Evolutionary conservation across 352 stramenopile species (phyloP).

Genomic region (Globisporangium nunn): DNA sequence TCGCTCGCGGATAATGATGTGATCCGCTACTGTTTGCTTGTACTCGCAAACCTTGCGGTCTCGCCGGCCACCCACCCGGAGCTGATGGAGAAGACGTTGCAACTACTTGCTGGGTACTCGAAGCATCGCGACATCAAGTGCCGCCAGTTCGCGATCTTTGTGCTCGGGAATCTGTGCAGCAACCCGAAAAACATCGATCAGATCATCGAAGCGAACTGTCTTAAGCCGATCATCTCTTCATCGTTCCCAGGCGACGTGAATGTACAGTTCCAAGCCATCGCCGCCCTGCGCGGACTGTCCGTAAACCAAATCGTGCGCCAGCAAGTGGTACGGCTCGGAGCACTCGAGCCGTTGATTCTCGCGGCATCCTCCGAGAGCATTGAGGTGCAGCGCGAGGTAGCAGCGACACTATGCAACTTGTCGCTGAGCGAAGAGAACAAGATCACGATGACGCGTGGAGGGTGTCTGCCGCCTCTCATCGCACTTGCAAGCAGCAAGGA

Average conservation of each 20-base stretch:
- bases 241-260: conserved; percentile 91
- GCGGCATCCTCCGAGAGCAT: conserved; percentile 86
- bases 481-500: conserved; percentile 85
- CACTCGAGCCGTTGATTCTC: conserved; percentile 92
- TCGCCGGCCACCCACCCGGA: conserved; percentile 76
- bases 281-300: conserved; percentile 88
- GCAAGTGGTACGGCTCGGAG: conserved; percentile 89
- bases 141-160: conserved; percentile 94
- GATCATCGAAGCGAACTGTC: conserved; percentile 83
- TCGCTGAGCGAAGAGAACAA: conserved; percentile 95
- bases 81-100: conserved; percentile 71
- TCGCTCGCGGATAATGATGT: conserved; percentile 92
- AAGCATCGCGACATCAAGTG: conserved; percentile 95
- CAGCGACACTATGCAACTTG: conserved; percentile 92
- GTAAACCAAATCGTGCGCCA: conserved; percentile 87
- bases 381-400: conserved; percentile 93
- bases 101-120: conserved; percentile 89
- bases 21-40: conserved; percentile 91
- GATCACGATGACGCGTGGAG: conserved; percentile 91
- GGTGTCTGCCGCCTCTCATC: conserved; percentile 90
- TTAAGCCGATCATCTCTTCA: conserved; percentile 93
- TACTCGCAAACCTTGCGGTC: conserved; percentile 92
- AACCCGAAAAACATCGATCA: conserved; percentile 88
- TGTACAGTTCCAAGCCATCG: conserved; percentile 96
- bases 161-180: conserved; percentile 92